Base-by-base conservation (phyloP, 306 rosid species). In the Quercus robur region DNA sequence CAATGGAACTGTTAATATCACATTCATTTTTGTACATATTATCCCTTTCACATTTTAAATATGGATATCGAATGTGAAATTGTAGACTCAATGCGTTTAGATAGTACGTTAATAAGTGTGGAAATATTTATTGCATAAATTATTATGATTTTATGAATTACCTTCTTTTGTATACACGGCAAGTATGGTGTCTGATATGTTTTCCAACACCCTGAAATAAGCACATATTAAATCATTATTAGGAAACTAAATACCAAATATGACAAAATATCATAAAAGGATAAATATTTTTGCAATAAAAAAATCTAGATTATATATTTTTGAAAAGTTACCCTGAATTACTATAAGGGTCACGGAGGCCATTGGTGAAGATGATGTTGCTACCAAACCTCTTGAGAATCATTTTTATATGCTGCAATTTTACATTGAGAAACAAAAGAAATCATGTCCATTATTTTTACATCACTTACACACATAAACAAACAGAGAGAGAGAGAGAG, bases 301-400 rank as follows among this genome's bases (percentile, higher is more conserved):
- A 38, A 38, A 38, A 2, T 49, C 54, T 49, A 49, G 1, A 5
- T 10, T 26, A 38, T 51, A 18, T 20, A 56, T 23, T 19, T 56
- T 44, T 75, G 19, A 44, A 33, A 4, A 13, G 49, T 76, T 87
- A 90, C 93, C 93, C 90, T 77, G 87, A 90, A 46, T 51, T 78
- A 31, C 94, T 88, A 6, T 63, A 92, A 63, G 94, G 94, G 71
- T 92, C 94, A 84, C 68, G 83, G 17, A 88, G 81, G 38, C 97
- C 97, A 79, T 92, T 92, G 1, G 93, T 41, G 18, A 70, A 66
- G 71, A 66, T 66, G 20, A 66, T 66, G 46, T 66, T 66, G 49
- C 71, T 66, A 5, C 71, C 71, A 58, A 90, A 92, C 33, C 72
- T 85, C 23, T 75, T 77, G 38, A 92, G 94, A 5, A 82, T 54